Conservation (phyloP, 2,329 filamentous ascomycete genomes). For the Colletotrichum melonis region DNA sequence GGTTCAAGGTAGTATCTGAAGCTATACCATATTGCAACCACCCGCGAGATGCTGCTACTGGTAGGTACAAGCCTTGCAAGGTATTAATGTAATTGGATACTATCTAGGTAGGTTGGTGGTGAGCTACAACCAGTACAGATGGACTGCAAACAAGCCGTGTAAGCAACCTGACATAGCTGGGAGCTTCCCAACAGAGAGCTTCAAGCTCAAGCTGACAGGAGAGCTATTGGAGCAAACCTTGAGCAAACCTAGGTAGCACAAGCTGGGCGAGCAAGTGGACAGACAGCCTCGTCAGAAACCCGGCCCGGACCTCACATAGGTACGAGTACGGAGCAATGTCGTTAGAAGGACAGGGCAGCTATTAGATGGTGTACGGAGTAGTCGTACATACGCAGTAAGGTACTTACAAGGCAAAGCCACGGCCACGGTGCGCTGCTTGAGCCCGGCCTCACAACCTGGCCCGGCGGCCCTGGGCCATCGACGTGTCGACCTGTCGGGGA, state of each 20-base stretch:
- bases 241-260: too few relatives aligned
- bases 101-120: not conserved
- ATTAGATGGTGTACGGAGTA: not conserved
- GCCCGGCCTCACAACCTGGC: not conserved
- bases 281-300: not conserved
- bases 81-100: too few relatives aligned
- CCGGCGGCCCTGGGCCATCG: not conserved
- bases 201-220: not conserved
- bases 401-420: not conserved
- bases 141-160: too few relatives aligned
- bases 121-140: too few relatives aligned
- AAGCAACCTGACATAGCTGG: too few relatives aligned
- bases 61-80: not conserved
- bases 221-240: not conserved
- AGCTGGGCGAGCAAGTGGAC: not conserved
- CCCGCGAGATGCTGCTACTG: not conserved
- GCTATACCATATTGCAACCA: not conserved
- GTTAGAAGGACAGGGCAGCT: not conserved
- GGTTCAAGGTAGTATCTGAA: not conserved
- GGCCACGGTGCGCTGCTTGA: slow-evolving; percentile 17
- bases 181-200: not conserved
- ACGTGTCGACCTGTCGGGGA: slow-evolving; percentile 18
- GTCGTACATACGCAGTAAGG: too few relatives aligned
- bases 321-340: too few relatives aligned
- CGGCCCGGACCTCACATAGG: too few relatives aligned